Percentiles rank a stretch among this genome's conserved stretches.
These are phyloP conservation scores for Sarocladium oryzae DNA, from an alignment of 2,329 filamentous ascomycete genomes.

Conservation along the genomic window DNA sequence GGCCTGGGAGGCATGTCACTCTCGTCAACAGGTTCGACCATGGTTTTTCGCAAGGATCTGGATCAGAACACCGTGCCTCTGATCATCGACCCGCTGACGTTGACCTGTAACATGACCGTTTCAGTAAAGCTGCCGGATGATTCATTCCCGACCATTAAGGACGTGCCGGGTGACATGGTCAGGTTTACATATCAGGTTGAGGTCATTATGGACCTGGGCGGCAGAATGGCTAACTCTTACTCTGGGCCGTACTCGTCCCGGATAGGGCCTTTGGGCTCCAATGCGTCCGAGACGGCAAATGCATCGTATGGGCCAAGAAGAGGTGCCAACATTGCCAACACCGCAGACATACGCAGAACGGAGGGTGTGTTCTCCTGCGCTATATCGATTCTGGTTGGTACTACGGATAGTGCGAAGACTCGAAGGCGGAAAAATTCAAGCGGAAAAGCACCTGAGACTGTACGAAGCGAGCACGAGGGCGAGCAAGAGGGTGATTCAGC, in stretches of 20 bases:
- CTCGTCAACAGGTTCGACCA: conserved; percentile 77
- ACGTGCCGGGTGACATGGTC: conserved; percentile 88
- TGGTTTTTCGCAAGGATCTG: conserved; percentile 92
- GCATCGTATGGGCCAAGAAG: conserved; percentile 24
- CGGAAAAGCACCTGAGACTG: conserved; percentile 10
- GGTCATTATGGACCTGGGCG: conserved; percentile 85
- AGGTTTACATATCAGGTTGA: conserved; percentile 93
- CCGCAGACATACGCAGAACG: conserved; percentile 75
- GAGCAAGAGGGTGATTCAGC: conserved; percentile 12
- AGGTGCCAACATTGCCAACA: conserved; percentile 71
- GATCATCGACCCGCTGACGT: conserved; percentile 73
- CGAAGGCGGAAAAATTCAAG: not conserved
- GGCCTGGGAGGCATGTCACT: conserved; percentile 82
- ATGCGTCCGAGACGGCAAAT: conserved; percentile 19
- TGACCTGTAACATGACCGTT: conserved; percentile 74
- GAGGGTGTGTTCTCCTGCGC: conserved; percentile 85
- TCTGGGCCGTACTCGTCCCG: conserved; percentile 56
- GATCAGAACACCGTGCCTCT: conserved; percentile 83
- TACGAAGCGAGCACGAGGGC: conserved; percentile 28
- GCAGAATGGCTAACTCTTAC: conserved; percentile 68
- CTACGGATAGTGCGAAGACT: conserved; percentile 47
- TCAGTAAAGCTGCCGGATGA: conserved; percentile 84
- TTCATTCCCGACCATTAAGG: conserved; percentile 83
- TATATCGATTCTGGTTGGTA: conserved; percentile 84
- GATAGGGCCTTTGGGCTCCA: conserved; percentile 27